These are phyloP conservation scores for Hemisphaericaspora subhashii DNA, from an alignment of 1,139 yeast genomes.

Conservation along the genomic window DNA sequence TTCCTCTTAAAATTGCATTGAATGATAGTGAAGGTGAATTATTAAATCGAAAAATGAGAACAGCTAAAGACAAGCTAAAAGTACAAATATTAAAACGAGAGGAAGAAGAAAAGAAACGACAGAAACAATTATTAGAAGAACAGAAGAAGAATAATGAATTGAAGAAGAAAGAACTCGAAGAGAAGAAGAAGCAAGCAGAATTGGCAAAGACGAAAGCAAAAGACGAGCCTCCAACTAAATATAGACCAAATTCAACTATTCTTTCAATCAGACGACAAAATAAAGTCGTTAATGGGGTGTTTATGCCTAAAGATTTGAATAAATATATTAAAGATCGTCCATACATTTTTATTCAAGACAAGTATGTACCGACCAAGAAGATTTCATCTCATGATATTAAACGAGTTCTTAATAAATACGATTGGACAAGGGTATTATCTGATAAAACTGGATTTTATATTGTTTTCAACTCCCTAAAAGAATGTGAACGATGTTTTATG, in stretches of 20 bases:
- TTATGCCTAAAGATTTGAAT: conserved; percentile 47
- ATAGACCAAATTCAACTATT: conserved; percentile 36
- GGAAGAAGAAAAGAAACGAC: conserved; percentile 22
- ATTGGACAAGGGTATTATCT: conserved; percentile 63
- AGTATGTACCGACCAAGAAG: conserved; percentile 50
- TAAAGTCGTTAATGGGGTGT: conserved; percentile 33
- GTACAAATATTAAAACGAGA: conserved; percentile 29
- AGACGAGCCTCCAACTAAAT: conserved; percentile 2
- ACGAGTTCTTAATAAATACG: conserved; percentile 51
- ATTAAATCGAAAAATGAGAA: conserved; percentile 29
- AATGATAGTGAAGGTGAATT: conserved; percentile 37
- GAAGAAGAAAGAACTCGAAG: conserved; percentile 14
- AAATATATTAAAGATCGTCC: conserved; percentile 55
- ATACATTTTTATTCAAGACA: conserved; percentile 54
- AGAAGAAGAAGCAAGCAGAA: conserved; percentile 10
- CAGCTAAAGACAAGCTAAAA: conserved; percentile 35
- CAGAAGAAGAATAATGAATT: conserved; percentile 16
- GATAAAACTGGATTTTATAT: conserved; percentile 70
- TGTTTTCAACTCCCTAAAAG: conserved; percentile 62
- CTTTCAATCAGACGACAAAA: conserved; percentile 33
- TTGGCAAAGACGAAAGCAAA: conserved; percentile 8
- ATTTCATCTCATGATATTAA: conserved; percentile 57
- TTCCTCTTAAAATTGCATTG: conserved; percentile 34
- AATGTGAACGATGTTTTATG: conserved; percentile 66
- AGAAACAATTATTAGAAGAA: conserved; percentile 14